Base-by-base conservation (phyloP, 805 yeast genomes). In the Ogataea allantospora region DNA sequence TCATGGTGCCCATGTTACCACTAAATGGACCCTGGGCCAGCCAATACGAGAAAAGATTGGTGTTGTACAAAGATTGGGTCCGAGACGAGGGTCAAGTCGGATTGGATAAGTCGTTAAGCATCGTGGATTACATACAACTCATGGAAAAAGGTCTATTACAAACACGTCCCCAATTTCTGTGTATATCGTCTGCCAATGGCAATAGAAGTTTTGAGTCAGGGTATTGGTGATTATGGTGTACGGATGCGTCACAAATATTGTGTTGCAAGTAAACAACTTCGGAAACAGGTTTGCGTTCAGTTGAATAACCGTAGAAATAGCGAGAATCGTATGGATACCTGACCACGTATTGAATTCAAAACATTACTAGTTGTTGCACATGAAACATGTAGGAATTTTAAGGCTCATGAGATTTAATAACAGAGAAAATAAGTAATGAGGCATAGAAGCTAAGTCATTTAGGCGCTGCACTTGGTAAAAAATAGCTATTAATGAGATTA, bases 1-100 rank as follows among this genome's bases (percentile, higher is more conserved):
- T 59, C 7, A 40, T 60, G n/a, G 62, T 60, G 1, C 65, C 65
- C 1, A 45, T 45, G 4, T 35, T 60, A 8, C 54, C 64, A 4
- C 30, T 60, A 27, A 58, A 50, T 26, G 54, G 57, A 2, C 48
- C 55, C 1, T 38, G 58, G 43, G 53, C 61, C 3, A 41, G 43
- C 23, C 53, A 51, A 29, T 60, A 44, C 35, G 51, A 57, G 1
- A 56, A 55, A 30, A 40, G 65, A 28, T 46, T 60, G 17, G 53
- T 60, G 3, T 24, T 60, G 7, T 59, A 51, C 34, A 52, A 47
- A 41, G 65, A 60, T 35, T 60, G 65, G 65, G 46, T 55, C 5
- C 21, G 29, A 1, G 32, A 35, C 1, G 9, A 16, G 6, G 29
- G n/a, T 15, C 25, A 35, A 8, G 25, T 39, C 7, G 50, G 53